A percentile compares a stretch with the other conserved stretches of the same genome.
phyloP scores from a whole-genome alignment of 139 green algal genomes.

The Picochlorum sp. region DNA sequence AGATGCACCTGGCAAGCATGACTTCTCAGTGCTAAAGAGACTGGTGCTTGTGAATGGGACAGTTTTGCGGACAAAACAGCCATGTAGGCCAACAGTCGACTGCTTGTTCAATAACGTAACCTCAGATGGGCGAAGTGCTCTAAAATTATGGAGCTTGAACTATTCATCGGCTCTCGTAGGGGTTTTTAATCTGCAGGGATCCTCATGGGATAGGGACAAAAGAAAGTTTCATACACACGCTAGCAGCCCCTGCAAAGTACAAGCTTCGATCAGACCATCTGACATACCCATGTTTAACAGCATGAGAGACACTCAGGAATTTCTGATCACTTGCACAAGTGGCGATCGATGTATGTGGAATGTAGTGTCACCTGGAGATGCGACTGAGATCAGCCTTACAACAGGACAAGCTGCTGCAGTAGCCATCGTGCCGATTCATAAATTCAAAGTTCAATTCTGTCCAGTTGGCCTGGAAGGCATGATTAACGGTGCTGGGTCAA shows the following conservation, averaged over 20 bases:
- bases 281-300: conserved; percentile 49
- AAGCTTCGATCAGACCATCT: conserved; percentile 18
- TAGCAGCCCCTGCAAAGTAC: conserved; percentile 21
- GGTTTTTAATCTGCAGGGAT: conserved; percentile 83
- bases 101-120: conserved; percentile 79
- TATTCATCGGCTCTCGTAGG: conserved; percentile 54
- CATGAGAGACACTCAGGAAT: background rate
- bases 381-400: no score
- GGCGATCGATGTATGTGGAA: no score
- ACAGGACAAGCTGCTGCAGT: no score
- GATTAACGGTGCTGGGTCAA: conserved; percentile 66
- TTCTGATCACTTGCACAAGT: no score
- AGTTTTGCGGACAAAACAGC: conserved; percentile 54
- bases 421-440: no score
- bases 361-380: no score
- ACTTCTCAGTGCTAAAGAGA: conserved; percentile 61
- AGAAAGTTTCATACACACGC: conserved; percentile 62
- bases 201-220: conserved; percentile 62
- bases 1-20: conserved; percentile 77
- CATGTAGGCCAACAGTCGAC: conserved; percentile 82
- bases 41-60: conserved; percentile 62
- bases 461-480: conserved; percentile 60
- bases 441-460: conserved; percentile 33
- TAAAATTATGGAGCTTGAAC: conserved; percentile 82
- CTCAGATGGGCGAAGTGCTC: conserved; percentile 57